These are phyloP conservation scores for Mortierella claussenii DNA, from an alignment of 192 early-diverging fungal species.

Conservation along the genomic window DNA sequence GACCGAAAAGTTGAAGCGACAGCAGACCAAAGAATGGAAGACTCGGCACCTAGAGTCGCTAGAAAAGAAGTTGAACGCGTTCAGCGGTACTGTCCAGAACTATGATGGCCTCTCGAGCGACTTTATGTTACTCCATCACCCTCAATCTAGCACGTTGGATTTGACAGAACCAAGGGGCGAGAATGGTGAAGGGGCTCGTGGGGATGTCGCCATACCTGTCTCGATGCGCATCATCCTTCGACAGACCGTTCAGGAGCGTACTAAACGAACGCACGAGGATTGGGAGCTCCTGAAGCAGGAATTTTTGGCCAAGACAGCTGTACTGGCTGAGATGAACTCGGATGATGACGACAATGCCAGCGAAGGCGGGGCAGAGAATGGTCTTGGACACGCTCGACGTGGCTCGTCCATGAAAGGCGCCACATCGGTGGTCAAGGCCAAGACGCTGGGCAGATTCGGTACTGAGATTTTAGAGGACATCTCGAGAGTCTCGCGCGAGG, in stretches of 20 bases:
- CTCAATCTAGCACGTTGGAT: conserved; percentile 27
- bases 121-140: conserved; percentile 47
- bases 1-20: conserved; percentile 11
- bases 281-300: conserved; percentile 53
- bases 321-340: conserved; percentile 15
- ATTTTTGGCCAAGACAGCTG: conserved; percentile 29
- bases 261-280: conserved; percentile 46
- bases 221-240: conserved; percentile 49
- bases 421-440: conserved; percentile 25
- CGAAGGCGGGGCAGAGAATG: conserved; percentile 1
- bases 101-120: conserved; percentile 42
- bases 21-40: conserved; percentile 35
- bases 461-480: conserved; percentile 47
- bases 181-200: background rate
- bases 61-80: conserved; percentile 32
- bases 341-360: conserved; percentile 7
- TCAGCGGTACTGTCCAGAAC: conserved; percentile 29
- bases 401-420: conserved; percentile 2
- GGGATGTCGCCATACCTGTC: background rate
- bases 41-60: conserved; percentile 21
- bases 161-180: background rate
- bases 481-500: conserved; percentile 28
- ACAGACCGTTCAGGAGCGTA: conserved; percentile 42
- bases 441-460: conserved; percentile 35
- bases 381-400: background rate